A percentile compares a stretch with the other conserved stretches of the same genome.
These are phyloP conservation scores for Cyclotella baltica DNA, from an alignment of 108 stramenopile species.

Conservation along the genomic window DNA sequence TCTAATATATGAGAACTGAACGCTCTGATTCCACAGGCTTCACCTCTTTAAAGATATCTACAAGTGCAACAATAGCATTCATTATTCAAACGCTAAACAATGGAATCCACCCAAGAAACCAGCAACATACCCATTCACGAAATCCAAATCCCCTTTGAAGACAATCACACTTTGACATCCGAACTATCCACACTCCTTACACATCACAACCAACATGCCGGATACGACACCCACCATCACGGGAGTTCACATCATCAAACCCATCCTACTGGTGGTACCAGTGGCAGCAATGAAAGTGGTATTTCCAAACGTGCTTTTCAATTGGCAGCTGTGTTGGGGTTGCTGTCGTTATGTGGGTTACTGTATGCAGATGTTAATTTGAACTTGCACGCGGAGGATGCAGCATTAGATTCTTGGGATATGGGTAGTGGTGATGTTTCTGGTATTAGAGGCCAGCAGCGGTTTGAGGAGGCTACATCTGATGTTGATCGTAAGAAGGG, in stretches of 20 bases:
- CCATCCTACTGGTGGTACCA: background rate
- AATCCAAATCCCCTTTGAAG: conserved; percentile 2
- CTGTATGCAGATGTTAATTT: conserved; percentile 12
- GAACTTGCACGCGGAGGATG: background rate
- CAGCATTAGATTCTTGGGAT: background rate
- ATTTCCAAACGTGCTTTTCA: conserved; percentile 31
- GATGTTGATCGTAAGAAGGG: too few species aligned
- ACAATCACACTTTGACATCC: conserved; percentile 26
- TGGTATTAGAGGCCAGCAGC: background rate
- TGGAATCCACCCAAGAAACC: too few species aligned
- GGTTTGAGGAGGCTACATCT: background rate
- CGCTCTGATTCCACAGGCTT: too few species aligned
- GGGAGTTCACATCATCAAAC: conserved; percentile 5
- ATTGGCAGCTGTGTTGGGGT: conserved; percentile 27
- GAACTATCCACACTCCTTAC: conserved; percentile 16
- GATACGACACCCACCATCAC: background rate
- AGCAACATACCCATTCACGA: conserved; percentile 7
- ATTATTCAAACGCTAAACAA: too few species aligned
- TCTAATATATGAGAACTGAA: too few species aligned
- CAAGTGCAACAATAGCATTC: too few species aligned
- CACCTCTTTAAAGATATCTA: too few species aligned
- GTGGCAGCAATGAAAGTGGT: background rate
- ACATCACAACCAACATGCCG: background rate
- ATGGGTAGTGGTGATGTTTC: background rate
- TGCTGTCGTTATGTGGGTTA: conserved; percentile 19